Percentiles rank a stretch among this genome's conserved stretches.
Evolutionary conservation across 139 green algal species (phyloP).

Genomic region (Asterochloris erici): DNA sequence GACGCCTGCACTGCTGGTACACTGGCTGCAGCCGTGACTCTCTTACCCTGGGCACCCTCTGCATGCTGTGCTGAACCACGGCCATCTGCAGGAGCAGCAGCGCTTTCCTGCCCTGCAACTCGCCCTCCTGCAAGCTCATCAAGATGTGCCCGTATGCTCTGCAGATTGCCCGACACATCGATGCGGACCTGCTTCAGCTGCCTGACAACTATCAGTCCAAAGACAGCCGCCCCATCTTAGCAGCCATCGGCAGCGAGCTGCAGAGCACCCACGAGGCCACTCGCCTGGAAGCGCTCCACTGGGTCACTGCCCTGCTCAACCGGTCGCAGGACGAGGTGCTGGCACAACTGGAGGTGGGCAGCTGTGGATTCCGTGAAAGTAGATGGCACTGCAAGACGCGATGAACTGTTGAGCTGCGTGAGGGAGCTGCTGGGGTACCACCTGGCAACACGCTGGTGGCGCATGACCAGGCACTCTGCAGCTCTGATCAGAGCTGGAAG

Average conservation of each 20-base stretch:
- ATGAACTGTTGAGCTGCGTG: too few relatives aligned
- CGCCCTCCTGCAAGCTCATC: neutral
- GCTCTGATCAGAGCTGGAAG: too few relatives aligned
- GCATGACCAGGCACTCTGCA: too few relatives aligned
- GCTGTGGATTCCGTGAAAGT: too few relatives aligned
- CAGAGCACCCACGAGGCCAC: conserved; percentile 56
- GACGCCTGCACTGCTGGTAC: neutral
- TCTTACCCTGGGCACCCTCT: neutral
- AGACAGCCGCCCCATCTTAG: conserved; percentile 53
- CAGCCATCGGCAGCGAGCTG: conserved; percentile 48
- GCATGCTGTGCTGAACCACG: neutral
- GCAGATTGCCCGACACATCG: conserved; percentile 41
- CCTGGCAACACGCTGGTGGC: too few relatives aligned
- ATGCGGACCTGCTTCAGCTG: conserved; percentile 33
- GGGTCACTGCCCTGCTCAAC: conserved; percentile 55
- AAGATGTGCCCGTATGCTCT: neutral
- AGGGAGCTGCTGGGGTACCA: too few relatives aligned
- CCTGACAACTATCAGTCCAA: conserved; percentile 17
- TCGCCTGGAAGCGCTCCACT: conserved; percentile 80
- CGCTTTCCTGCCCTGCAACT: conserved; percentile 25
- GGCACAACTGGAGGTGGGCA: too few relatives aligned
- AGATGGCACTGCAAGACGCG: too few relatives aligned
- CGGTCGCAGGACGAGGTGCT: neutral
- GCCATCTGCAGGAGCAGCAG: conserved; percentile 29
- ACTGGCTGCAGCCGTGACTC: neutral